Conservation (phyloP, 345 rosid species). For the Noccaea bulbosa region DNA sequence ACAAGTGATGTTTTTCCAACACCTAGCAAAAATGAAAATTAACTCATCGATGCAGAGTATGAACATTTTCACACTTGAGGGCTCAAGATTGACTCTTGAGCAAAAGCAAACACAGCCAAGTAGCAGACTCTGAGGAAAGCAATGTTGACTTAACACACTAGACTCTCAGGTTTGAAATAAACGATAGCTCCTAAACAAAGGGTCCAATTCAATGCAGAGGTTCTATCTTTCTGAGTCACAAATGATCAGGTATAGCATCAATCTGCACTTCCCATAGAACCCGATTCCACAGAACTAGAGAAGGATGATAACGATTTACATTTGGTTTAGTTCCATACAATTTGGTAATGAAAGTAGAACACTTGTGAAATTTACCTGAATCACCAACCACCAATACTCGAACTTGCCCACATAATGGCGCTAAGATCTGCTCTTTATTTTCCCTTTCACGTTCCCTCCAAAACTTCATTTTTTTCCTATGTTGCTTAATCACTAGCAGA, state of each 20-base stretch:
- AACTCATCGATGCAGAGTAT: conserved; percentile 20
- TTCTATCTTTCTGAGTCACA: conserved; percentile 14
- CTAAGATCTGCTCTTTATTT: conserved; percentile 68
- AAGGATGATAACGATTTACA: conserved; percentile 8
- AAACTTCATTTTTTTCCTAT: conserved; percentile 54
- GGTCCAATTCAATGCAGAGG: conserved; percentile 33
- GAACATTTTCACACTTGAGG: neutral
- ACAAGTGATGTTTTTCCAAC: conserved; percentile 96
- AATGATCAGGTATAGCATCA: conserved; percentile 6
- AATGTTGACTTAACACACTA: neutral
- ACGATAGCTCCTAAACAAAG: conserved; percentile 15
- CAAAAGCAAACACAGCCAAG: conserved; percentile 5
- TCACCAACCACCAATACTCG: conserved; percentile 98
- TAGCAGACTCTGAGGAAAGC: neutral
- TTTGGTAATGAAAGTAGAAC: neutral
- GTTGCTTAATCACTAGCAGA: conserved; percentile 1
- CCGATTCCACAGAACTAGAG: neutral
- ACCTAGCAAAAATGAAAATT: conserved; percentile 52
- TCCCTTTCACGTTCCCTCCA: conserved; percentile 97
- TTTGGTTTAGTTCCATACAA: neutral
- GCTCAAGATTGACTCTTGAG: conserved; percentile 18
- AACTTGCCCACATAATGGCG: conserved; percentile 93
- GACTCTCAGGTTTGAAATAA: conserved; percentile 2
- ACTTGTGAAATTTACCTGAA: conserved; percentile 58
- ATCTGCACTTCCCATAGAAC: neutral